A percentile compares a stretch with the other conserved stretches of the same genome.
Evolutionary conservation across 148 eudicot genomes (phyloP).

Genomic region (Oxyria digyna): DNA sequence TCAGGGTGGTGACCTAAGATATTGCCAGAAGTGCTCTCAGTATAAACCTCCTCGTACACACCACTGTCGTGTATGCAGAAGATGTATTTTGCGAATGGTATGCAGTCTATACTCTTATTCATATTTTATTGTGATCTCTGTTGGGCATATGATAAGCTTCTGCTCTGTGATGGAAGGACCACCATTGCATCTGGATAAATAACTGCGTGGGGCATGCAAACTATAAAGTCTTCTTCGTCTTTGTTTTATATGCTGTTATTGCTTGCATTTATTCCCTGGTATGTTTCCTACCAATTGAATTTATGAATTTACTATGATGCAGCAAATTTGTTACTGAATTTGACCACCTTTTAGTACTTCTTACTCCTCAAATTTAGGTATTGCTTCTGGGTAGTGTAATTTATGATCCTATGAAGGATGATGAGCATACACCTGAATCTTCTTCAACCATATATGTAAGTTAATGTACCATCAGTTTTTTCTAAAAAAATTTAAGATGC

Average conservation of each 20-base stretch:
- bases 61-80: slow-evolving; percentile 90
- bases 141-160: slow-evolving; percentile 17
- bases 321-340: background rate
- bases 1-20: slow-evolving; percentile 94
- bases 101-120: slow-evolving; percentile 12
- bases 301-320: background rate
- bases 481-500: background rate
- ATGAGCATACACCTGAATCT: slow-evolving; percentile 43
- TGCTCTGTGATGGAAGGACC: slow-evolving; percentile 61
- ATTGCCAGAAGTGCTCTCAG: slow-evolving; percentile 86
- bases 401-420: slow-evolving; percentile 28
- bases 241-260: slow-evolving; percentile 64
- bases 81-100: slow-evolving; percentile 95
- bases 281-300: slow-evolving; percentile 17
- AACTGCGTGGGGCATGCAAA: slow-evolving; percentile 95
- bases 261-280: slow-evolving; percentile 89
- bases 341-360: too few species aligned
- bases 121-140: slow-evolving; percentile 7
- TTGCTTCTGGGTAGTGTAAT: slow-evolving; percentile 76
- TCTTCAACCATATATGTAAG: slow-evolving; percentile 58
- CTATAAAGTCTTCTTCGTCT: slow-evolving; percentile 83
- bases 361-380: slow-evolving; percentile 29
- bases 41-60: slow-evolving; percentile 98
- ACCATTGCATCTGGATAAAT: slow-evolving; percentile 96
- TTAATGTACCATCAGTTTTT: background rate